Evolutionary conservation across 352 stramenopile species (phyloP), one percentile per base, ranked within the genome.

Genomic region (Phytophthora nicotianae): DNA sequence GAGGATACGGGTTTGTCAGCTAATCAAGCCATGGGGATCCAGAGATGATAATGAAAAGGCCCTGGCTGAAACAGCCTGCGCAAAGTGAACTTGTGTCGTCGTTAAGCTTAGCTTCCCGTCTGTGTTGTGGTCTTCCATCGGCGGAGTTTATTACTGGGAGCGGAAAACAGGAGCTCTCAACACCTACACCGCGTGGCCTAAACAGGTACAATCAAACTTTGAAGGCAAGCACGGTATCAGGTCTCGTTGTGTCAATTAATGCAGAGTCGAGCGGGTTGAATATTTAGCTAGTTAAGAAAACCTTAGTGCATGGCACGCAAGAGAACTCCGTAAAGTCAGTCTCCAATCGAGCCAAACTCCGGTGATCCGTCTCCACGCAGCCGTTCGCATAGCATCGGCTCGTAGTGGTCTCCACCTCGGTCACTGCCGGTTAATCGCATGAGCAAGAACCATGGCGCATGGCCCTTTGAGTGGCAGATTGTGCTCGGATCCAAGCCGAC

Each of bases 381-480:
- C 21, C 87, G 85, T 56, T 91, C 80, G 46, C 81, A 91, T 14
- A 92, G 72, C 87, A 96, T 96, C 14, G 87, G 87, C 62, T 96
- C 87, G 72, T 96, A 96, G 58, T 96, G 87, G 63, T 96, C 87
- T 24, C 87, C 87, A 9, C 87, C 87, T 46, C 87, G 85, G 55
- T 96, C 87, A 54, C 79, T 89, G 13, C 87, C 87, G 2, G 85
- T 96, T 62, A 92, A 75, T 57, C 87, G 85, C 87, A 96, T 96
- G 24, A 96, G 69, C 61, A 96, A 58, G 58, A 96, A 96, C 87
- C 87, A 96, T 37, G 87, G 87, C 17, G 83, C 79, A 38, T 92
- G 78, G 32, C 87, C 87, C 63, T 93, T 93, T 11, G 82, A 89
- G 42, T 82, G 81, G 46, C 68, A 75, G 19, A 86, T 81, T 11